These are phyloP conservation scores for Scalesia atractyloides DNA, from an alignment of 129 eudicot genomes.

Conservation along the genomic window DNA sequence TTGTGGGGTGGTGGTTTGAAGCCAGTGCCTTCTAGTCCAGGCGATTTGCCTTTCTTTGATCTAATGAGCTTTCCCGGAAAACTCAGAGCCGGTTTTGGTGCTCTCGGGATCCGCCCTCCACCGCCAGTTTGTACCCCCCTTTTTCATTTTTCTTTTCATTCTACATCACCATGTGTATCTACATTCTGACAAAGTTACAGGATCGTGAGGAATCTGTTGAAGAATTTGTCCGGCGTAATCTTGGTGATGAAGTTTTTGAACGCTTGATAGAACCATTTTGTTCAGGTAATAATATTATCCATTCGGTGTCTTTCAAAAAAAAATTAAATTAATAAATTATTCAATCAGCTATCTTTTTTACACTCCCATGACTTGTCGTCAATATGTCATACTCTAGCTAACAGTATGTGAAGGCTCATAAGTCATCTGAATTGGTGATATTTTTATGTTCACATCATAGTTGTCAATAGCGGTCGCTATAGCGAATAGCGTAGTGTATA, in stretches of 20 bases:
- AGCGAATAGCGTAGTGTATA: no score
- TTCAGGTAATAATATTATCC: conserved; percentile 60
- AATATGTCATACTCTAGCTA: no score
- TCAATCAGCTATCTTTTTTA: no score
- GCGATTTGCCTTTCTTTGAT: conserved; percentile 86
- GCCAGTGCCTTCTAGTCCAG: conserved; percentile 82
- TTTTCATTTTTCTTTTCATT: conserved; percentile 11
- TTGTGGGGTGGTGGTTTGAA: conserved; percentile 79
- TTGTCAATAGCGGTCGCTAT: no score
- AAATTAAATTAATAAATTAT: neutral
- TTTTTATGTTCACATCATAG: no score
- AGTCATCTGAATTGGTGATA: no score
- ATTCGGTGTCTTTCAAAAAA: neutral
- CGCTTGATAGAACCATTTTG: conserved; percentile 97
- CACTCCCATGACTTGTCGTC: no score
- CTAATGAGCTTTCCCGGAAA: conserved; percentile 90
- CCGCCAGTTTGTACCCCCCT: conserved; percentile 70
- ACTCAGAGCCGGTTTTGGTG: conserved; percentile 95
- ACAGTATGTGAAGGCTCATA: no score
- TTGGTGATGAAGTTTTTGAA: conserved; percentile 91
- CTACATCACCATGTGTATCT: conserved; percentile 20
- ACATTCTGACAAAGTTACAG: conserved; percentile 62
- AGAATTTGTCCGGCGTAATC: conserved; percentile 94
- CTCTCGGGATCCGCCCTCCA: conserved; percentile 84
- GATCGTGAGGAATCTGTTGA: conserved; percentile 91